Conservation (phyloP, 2,329 filamentous ascomycete genomes). For the Cladosporium cucumerinum region DNA sequence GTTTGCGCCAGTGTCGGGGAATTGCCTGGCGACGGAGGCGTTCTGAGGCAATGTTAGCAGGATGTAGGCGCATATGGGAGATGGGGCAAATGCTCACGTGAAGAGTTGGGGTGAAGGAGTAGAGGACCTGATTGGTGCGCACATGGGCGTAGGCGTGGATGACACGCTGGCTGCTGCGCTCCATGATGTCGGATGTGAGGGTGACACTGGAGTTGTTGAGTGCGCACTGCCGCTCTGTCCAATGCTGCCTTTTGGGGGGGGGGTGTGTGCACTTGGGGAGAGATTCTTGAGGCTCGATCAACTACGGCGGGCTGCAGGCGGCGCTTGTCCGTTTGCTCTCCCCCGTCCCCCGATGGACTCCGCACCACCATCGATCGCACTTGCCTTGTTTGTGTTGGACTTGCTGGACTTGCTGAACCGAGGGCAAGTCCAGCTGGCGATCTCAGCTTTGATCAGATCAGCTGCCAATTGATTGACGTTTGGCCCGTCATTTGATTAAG, state of each 20-base stretch:
- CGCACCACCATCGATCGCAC: neutral
- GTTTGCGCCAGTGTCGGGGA: conserved; percentile 63
- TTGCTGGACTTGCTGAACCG: neutral
- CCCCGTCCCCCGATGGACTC: neutral
- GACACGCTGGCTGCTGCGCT: conserved; percentile 40
- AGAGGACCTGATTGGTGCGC: conserved; percentile 62
- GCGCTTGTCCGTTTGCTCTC: neutral
- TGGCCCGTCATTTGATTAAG: conserved; percentile 5
- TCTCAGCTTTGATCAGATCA: conserved; percentile 2
- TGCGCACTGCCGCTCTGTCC: conserved; percentile 4
- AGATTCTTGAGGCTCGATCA: conserved; percentile 13
- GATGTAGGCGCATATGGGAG: neutral
- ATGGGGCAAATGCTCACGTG: conserved; percentile 43
- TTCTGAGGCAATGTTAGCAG: conserved; percentile 38
- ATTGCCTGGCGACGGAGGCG: conserved; percentile 53
- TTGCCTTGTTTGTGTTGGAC: no score
- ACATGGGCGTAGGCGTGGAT: conserved; percentile 63
- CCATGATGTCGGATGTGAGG: neutral
- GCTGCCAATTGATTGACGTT: conserved; percentile 11
- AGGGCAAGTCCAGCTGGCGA: neutral
- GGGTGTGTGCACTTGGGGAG: neutral
- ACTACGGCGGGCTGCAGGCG: conserved; percentile 1
- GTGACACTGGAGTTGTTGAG: neutral
- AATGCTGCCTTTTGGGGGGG: conserved; percentile 2
- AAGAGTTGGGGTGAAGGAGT: conserved; percentile 56